Conservation (phyloP, 306 rosid species). For the Vigna angularis region DNA sequence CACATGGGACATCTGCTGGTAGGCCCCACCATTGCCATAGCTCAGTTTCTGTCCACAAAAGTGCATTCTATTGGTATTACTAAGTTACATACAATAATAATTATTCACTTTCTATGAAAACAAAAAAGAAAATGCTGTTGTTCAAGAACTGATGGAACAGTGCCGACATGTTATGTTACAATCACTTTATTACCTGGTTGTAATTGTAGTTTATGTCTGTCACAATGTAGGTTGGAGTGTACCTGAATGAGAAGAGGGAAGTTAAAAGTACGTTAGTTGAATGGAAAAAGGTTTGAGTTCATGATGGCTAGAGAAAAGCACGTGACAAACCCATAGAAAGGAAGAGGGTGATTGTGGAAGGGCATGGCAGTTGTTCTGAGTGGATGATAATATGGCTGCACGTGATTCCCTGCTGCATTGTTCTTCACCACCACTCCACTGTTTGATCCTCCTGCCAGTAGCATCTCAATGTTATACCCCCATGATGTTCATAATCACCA, state of each 20-base stretch:
- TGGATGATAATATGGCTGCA: conserved; percentile 82
- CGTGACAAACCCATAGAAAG: conserved; percentile 70
- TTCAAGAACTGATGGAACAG: no score
- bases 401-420: conserved; percentile 60
- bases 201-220: conserved; percentile 68
- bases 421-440: conserved; percentile 61
- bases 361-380: conserved; percentile 62
- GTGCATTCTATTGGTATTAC: neutral
- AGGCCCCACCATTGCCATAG: conserved; percentile 60
- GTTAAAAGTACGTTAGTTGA: neutral
- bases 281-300: neutral
- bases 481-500: conserved; percentile 34
- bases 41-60: conserved; percentile 59
- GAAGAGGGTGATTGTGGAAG: conserved; percentile 65
- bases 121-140: no score
- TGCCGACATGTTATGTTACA: no score
- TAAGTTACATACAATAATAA: neutral
- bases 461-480: conserved; percentile 39
- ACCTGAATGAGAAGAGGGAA: conserved; percentile 47
- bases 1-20: conserved; percentile 61
- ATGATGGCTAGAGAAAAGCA: neutral
- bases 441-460: conserved; percentile 54
- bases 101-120: neutral
- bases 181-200: conserved; percentile 61
- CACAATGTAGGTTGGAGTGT: conserved; percentile 70